Conservation (phyloP, 805 yeast genomes). For the Yamadazyma philogaea region DNA sequence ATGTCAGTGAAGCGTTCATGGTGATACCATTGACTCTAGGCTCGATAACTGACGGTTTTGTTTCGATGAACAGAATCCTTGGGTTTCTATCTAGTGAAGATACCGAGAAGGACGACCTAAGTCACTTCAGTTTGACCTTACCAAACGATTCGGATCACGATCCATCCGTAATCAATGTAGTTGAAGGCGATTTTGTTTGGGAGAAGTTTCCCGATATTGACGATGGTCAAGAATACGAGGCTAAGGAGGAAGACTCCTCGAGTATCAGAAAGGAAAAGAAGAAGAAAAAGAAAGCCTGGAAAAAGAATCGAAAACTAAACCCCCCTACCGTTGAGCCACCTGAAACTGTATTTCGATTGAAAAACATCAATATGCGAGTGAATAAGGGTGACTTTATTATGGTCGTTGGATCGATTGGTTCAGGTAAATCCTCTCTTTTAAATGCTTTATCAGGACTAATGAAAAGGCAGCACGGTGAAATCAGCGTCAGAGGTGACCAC, state of each 20-base stretch:
- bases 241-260: conserved; percentile 1
- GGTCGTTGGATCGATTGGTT: conserved; percentile 33
- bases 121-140: conserved; percentile 22
- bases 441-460: conserved; percentile 37
- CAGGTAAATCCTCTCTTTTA: conserved; percentile 36
- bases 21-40: conserved; percentile 67
- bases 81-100: conserved; percentile 47
- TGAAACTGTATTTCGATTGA: conserved; percentile 20
- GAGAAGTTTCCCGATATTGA: conserved; percentile 12
- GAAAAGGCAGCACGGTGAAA: conserved; percentile 28
- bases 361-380: conserved; percentile 22
- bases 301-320: neutral
- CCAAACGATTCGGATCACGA: conserved; percentile 8
- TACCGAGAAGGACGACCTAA: conserved; percentile 21
- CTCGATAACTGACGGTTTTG: conserved; percentile 60
- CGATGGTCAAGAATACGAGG: conserved; percentile 11
- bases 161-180: conserved; percentile 8
- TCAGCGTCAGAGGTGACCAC: conserved; percentile 25
- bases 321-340: neutral
- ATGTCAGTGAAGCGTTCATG: conserved; percentile 56
- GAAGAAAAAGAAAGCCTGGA: neutral
- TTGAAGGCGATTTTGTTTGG: conserved; percentile 12
- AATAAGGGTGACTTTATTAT: conserved; percentile 32
- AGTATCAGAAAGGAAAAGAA: conserved; percentile 2
- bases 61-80: conserved; percentile 58